Conservation (phyloP, 805 yeast species). For the Candida parachauliodes region DNA sequence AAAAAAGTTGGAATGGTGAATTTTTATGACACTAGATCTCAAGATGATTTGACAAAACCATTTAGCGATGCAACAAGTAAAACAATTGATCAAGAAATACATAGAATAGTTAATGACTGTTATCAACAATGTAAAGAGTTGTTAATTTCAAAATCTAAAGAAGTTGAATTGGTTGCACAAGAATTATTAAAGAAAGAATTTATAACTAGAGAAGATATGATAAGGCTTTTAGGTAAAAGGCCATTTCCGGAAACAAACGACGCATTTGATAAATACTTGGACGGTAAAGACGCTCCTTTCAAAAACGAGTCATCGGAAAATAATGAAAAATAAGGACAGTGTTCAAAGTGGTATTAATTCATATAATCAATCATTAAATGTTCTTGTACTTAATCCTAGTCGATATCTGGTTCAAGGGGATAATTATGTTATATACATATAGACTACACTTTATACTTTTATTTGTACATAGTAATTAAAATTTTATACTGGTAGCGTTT, state of each 20-base stretch:
- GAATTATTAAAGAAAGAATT: slow-evolving; percentile 84
- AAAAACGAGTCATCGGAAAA: slow-evolving; percentile 30
- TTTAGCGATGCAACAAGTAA: slow-evolving; percentile 85
- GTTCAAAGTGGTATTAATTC: too few relatives aligned
- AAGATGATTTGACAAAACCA: slow-evolving; percentile 73
- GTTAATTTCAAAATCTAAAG: slow-evolving; percentile 64
- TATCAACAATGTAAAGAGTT: slow-evolving; percentile 68
- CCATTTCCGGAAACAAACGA: slow-evolving; percentile 90
- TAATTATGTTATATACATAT: too few relatives aligned
- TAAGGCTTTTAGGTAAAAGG: slow-evolving; percentile 80
- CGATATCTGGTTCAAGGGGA: too few relatives aligned
- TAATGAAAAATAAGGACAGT: slow-evolving; percentile 11
- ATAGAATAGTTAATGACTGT: slow-evolving; percentile 71
- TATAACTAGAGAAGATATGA: slow-evolving; percentile 91
- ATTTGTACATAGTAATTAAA: too few relatives aligned
- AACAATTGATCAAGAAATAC: slow-evolving; percentile 77
- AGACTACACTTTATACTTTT: too few relatives aligned
- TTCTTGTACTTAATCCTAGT: slow-evolving; percentile 7
- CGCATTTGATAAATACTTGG: slow-evolving; percentile 78
- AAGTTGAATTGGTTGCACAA: slow-evolving; percentile 83
- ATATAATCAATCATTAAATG: too few relatives aligned
- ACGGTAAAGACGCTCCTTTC: slow-evolving; percentile 39
- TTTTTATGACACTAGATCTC: slow-evolving; percentile 64
- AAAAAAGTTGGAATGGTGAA: slow-evolving; percentile 78
- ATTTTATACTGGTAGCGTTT: too few relatives aligned